These are phyloP conservation scores for Yamadazyma takamatsuzukensis DNA, from an alignment of 805 yeast genomes.

Conservation along the genomic window DNA sequence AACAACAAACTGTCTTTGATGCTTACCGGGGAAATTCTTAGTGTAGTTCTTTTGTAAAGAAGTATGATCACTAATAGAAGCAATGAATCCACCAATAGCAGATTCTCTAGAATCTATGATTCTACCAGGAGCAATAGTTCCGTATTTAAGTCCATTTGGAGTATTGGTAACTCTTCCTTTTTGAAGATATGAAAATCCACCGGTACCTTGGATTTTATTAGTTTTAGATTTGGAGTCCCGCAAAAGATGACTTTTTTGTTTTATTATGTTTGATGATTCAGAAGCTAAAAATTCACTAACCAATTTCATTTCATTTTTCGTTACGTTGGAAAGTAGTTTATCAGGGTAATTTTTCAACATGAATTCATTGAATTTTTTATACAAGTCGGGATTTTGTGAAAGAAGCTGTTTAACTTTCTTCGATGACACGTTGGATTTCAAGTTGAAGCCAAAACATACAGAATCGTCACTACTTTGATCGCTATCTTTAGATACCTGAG, in stretches of 20 bases:
- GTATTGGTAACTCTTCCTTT: slow-evolving; percentile 65
- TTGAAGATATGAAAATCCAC: slow-evolving; percentile 68
- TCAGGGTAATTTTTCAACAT: slow-evolving; percentile 48
- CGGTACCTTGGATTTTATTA: slow-evolving; percentile 55
- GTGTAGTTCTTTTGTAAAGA: slow-evolving; percentile 38
- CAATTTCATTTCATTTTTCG: slow-evolving; percentile 20
- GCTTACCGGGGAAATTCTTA: slow-evolving; percentile 37
- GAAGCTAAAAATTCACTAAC: slow-evolving; percentile 31
- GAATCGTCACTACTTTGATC: slow-evolving; percentile 17
- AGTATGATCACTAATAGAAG: slow-evolving; percentile 33
- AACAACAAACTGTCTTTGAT: slow-evolving; percentile 39
- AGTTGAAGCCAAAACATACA: slow-evolving; percentile 29
- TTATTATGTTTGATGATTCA: slow-evolving; percentile 14
- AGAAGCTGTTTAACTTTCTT: slow-evolving; percentile 30
- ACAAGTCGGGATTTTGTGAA: slow-evolving; percentile 41
- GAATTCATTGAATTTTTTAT: slow-evolving; percentile 54
- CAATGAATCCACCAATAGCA: slow-evolving; percentile 46
- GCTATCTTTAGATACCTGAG: slow-evolving; percentile 13
- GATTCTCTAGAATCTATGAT: slow-evolving; percentile 44
- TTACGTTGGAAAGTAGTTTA: slow-evolving; percentile 20
- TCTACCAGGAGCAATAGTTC: slow-evolving; percentile 67
- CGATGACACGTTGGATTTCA: slow-evolving; percentile 23
- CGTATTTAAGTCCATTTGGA: slow-evolving; percentile 64
- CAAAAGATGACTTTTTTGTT: slow-evolving; percentile 14
- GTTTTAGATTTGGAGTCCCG: slow-evolving; percentile 2